These are phyloP conservation scores for Begonia peltatifolia DNA, from an alignment of 306 rosid genomes.

Conservation along the genomic window DNA sequence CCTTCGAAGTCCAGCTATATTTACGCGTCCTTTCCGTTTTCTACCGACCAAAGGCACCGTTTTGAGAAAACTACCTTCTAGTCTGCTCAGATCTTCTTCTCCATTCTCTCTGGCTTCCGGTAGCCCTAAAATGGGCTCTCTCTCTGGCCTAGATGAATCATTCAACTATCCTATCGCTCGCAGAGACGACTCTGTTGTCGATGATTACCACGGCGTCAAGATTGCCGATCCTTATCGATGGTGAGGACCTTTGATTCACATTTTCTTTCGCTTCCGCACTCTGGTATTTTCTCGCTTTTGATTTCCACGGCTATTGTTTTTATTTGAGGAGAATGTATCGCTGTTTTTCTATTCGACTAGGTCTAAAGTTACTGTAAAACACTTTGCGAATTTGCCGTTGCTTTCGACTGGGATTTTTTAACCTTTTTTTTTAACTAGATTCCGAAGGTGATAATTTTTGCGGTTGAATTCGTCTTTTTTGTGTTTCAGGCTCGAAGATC, in stretches of 20 bases:
- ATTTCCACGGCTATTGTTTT: too few species aligned
- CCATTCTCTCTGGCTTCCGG: not conserved
- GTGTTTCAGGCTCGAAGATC: slow-evolving; percentile 71
- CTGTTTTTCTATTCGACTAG: too few species aligned
- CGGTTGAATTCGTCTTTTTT: not conserved
- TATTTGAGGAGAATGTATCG: too few species aligned
- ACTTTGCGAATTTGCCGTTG: not conserved
- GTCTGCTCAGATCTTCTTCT: slow-evolving; percentile 6
- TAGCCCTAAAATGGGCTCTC: slow-evolving; percentile 41
- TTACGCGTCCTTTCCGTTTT: too few species aligned
- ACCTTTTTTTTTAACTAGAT: too few species aligned
- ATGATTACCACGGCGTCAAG: slow-evolving; percentile 53
- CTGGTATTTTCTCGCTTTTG: too few species aligned
- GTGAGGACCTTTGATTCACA: slow-evolving; percentile 15
- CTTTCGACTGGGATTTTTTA: not conserved
- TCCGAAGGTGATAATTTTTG: not conserved
- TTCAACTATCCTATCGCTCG: slow-evolving; percentile 47
- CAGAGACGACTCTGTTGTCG: slow-evolving; percentile 59
- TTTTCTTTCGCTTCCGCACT: too few species aligned
- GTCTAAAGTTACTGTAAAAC: too few species aligned
- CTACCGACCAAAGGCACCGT: not conserved
- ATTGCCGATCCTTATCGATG: slow-evolving; percentile 73
- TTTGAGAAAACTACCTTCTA: slow-evolving; percentile 6
- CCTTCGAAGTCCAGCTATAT: not conserved
- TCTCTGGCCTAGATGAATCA: slow-evolving; percentile 15